These are phyloP conservation scores for Neckera pumila DNA, from an alignment of 225 moss, liverwort and hornwort species.

Conservation along the genomic window DNA sequence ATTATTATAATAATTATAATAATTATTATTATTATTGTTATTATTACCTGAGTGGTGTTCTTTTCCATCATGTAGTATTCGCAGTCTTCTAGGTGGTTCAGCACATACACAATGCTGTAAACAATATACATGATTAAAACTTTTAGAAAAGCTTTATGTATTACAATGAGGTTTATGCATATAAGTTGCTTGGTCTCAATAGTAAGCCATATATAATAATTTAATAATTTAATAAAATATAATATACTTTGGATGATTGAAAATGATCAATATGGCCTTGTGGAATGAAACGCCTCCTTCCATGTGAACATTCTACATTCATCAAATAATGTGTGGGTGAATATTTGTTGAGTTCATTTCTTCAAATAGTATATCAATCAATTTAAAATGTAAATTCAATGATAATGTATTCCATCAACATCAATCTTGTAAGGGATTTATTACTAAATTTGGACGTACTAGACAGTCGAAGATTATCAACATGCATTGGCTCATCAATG, in stretches of 20 bases:
- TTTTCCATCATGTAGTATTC: neutral
- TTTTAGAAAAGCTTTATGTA: neutral
- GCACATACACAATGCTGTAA: neutral
- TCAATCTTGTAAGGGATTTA: neutral
- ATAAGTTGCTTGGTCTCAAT: neutral
- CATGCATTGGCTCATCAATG: too few species aligned
- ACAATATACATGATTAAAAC: too few species aligned
- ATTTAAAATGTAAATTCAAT: neutral
- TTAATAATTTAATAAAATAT: neutral
- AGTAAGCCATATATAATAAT: neutral
- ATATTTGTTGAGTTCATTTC: neutral
- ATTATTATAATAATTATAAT: neutral
- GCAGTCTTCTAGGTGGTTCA: neutral
- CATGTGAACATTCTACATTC: neutral
- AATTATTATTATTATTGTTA: too few species aligned
- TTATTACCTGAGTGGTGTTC: conserved; percentile 3
- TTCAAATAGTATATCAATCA: neutral
- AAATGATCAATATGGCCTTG: neutral
- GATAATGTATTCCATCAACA: neutral
- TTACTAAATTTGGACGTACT: neutral
- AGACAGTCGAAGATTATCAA: neutral
- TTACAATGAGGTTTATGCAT: neutral
- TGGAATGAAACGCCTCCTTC: neutral
- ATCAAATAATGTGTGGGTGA: neutral
- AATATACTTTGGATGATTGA: neutral